phyloP scores from a whole-genome alignment of 148 eudicot species.

The Camellia sinensis region DNA sequence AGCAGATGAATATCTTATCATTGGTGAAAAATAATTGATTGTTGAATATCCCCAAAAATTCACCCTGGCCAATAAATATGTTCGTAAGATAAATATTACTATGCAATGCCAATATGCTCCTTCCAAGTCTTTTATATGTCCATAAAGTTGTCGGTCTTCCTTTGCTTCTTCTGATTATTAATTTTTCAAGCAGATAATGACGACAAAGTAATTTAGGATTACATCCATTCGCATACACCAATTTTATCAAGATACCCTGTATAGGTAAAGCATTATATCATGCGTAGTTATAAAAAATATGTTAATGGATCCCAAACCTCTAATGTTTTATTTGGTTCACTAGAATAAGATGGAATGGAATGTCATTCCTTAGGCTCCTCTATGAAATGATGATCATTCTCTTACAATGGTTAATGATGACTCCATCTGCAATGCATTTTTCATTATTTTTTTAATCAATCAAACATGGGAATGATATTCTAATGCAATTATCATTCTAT shows the following conservation, averaged over 20 bases:
- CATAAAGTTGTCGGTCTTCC: not conserved
- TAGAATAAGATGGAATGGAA: too few relatives aligned
- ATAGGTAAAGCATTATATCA: not conserved
- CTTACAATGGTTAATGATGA: too few relatives aligned
- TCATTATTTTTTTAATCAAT: too few relatives aligned
- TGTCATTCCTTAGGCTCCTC: too few relatives aligned
- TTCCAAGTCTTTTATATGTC: not conserved
- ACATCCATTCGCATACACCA: not conserved
- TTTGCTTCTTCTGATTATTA: not conserved
- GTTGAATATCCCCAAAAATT: constrained; percentile 99
- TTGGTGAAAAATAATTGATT: constrained; percentile 83
- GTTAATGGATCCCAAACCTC: not conserved
- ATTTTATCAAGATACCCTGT: not conserved
- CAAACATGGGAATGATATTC: too few relatives aligned
- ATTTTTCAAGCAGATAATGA: not conserved
- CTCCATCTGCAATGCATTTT: too few relatives aligned
- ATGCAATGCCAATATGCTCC: not conserved
- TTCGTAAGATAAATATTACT: constrained; percentile 4
- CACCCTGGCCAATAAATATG: constrained; percentile 47
- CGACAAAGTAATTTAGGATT: not conserved
- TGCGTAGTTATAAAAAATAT: not conserved
- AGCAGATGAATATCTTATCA: constrained; percentile 84
- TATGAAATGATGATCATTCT: too few relatives aligned
- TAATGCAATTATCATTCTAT: too few relatives aligned
- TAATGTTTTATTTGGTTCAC: not conserved